Percentiles rank a stretch among this genome's conserved stretches.
Evolutionary conservation across 371 early-diverging fungal species (phyloP).

Genomic region (Dipsacomyces acuminosporus): DNA sequence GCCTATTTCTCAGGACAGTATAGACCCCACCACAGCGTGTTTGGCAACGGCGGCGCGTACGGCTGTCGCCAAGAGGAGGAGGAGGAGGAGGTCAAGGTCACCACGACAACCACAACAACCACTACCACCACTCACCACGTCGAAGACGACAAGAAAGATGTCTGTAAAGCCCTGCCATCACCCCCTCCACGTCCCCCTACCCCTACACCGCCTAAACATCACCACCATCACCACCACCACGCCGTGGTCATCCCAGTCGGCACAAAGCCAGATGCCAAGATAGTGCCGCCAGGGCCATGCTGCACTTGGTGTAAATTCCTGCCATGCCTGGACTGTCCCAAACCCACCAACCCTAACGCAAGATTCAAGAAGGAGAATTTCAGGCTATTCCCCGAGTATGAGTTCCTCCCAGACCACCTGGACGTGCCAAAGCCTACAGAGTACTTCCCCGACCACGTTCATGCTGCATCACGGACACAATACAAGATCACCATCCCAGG

Average conservation of each 20-base stretch:
- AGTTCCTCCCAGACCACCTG: constrained; percentile 40
- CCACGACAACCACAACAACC: constrained; percentile 36
- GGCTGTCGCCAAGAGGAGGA: constrained; percentile 11
- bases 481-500: constrained; percentile 36
- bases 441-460: constrained; percentile 42
- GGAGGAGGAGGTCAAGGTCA: constrained; percentile 24
- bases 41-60: not conserved
- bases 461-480: constrained; percentile 23
- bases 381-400: constrained; percentile 47
- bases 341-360: constrained; percentile 44
- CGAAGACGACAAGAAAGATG: constrained; percentile 1
- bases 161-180: constrained; percentile 9
- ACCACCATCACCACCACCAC: constrained; percentile 11
- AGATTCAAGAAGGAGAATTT: constrained; percentile 46
- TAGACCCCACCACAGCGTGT: constrained; percentile 5
- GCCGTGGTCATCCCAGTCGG: constrained; percentile 27
- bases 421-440: constrained; percentile 26
- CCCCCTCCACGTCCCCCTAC: not conserved
- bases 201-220: constrained; percentile 7
- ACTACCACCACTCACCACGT: constrained; percentile 21
- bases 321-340: constrained; percentile 41
- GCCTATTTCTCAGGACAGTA: constrained; percentile 18
- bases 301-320: constrained; percentile 47
- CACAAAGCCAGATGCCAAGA: constrained; percentile 11
- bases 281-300: constrained; percentile 32